Base-by-base conservation (phyloP, 257 asterid species). In the Mentha longifolia region DNA sequence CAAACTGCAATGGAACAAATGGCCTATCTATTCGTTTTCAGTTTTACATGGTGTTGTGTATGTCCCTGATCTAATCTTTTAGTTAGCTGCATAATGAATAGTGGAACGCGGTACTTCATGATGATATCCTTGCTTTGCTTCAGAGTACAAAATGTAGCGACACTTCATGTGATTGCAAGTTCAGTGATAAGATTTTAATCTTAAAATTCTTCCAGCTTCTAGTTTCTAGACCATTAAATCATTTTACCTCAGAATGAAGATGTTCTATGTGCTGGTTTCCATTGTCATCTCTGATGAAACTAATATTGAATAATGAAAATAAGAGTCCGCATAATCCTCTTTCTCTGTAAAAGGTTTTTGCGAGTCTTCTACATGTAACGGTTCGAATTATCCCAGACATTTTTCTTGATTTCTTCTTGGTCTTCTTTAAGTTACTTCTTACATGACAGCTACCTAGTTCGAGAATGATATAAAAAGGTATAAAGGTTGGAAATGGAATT, bases 301-400 rank as follows among this genome's bases (percentile, higher is more conserved):
- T 5, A 7, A 6, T 35, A 6, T 4, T 35, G 39, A 35, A 35
- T 35, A 35, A 35, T 7, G 39, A 35, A 35, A 5, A 35, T 5
- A 35, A 35, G 39, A 35, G 39, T 5, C 39, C 7, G 5, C 20
- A 17, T 57, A 42, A n/a, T 43, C n/a, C 31, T 56, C 54, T 28
- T 28, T 35, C 17, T 45, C 20, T 14, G 8, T 70, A 35, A 43
- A 43, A 6, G 72, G 22, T 57, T 58, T 22, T 30, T 57, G 45
- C 58, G 37, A 63, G 37, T 70, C 51, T 57, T 52, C 49, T 56
- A 16, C 67, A 42, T n/a, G 57, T 70, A 37, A 17, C 39, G 74
- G 9, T 43, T 56, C 31, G 25, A 41, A 51, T 68, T 51, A 22
- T 55, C 73, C 43, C 65, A 55, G 20, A n/a, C 37, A 19, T 71